Conservation (phyloP, 140 eudicot genomes). For the Ambrosia hybrid region DNA sequence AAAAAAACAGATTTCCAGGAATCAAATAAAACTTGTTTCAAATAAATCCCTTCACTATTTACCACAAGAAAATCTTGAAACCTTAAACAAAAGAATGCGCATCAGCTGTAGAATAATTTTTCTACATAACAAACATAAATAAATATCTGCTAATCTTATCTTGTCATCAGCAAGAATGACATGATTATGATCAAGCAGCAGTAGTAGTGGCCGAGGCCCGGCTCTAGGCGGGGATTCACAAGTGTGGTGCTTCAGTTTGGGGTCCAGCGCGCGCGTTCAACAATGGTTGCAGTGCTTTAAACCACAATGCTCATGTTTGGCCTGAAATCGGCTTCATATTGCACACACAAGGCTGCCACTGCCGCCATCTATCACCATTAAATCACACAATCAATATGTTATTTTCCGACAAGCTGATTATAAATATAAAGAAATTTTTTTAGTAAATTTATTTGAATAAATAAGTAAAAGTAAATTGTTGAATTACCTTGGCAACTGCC, state of each 20-base stretch:
- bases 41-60: slow-evolving; percentile 29
- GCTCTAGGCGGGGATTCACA: slow-evolving; percentile 21
- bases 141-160: slow-evolving; percentile 26
- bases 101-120: slow-evolving; percentile 23
- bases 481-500: slow-evolving; percentile 55
- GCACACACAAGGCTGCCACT: slow-evolving; percentile 52
- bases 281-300: slow-evolving; percentile 45
- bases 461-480: not conserved
- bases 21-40: slow-evolving; percentile 21
- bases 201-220: slow-evolving; percentile 8
- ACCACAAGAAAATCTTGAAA: slow-evolving; percentile 25
- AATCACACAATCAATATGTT: slow-evolving; percentile 12
- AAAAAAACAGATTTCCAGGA: slow-evolving; percentile 24
- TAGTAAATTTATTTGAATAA: not conserved
- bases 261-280: slow-evolving; percentile 46
- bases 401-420: not conserved
- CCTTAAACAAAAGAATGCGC: slow-evolving; percentile 28
- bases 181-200: slow-evolving; percentile 10
- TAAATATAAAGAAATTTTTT: not conserved
- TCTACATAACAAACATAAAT: slow-evolving; percentile 27
- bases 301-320: slow-evolving; percentile 57
- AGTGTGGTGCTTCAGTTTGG: slow-evolving; percentile 42
- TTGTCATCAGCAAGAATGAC: slow-evolving; percentile 20
- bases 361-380: slow-evolving; percentile 46
- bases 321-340: slow-evolving; percentile 50